A percentile compares a stretch with the other conserved stretches of the same genome.
Evolutionary conservation across 2,329 filamentous ascomycete species (phyloP).

Genomic region (Fusarium coicis): DNA sequence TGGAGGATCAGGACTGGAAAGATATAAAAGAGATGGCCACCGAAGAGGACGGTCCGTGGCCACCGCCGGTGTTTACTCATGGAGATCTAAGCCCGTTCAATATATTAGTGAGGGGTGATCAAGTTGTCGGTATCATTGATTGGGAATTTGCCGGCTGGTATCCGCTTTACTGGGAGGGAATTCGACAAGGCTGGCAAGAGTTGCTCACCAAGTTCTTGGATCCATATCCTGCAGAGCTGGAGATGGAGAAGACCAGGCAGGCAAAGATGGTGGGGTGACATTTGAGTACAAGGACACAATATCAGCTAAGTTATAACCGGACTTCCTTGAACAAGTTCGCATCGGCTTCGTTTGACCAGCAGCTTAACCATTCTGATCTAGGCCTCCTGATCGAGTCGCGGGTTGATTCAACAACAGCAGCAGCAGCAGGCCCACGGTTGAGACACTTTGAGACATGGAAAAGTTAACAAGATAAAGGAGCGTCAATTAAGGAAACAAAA

Average conservation of each 20-base stretch:
- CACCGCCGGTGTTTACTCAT: not conserved
- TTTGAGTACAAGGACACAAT: too few species aligned
- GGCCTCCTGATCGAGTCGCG: too few species aligned
- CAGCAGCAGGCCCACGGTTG: too few species aligned
- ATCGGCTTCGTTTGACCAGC: too few species aligned
- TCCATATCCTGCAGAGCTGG: not conserved
- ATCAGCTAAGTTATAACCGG: too few species aligned
- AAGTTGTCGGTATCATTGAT: not conserved
- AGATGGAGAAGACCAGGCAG: slow-evolving; percentile 39
- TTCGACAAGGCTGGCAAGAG: not conserved
- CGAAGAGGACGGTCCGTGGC: not conserved
- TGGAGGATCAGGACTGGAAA: slow-evolving; percentile 39
- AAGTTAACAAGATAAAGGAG: too few species aligned
- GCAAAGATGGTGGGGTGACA: slow-evolving; percentile 67
- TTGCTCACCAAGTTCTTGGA: not conserved
- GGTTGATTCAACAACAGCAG: too few species aligned
- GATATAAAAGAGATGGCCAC: slow-evolving; percentile 47
- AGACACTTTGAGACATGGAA: too few species aligned
- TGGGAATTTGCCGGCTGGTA: not conserved
- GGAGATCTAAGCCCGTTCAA: not conserved
- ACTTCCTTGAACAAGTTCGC: too few species aligned
- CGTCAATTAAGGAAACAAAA: too few species aligned
- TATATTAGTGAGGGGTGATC: not conserved
- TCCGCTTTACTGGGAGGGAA: not conserved
- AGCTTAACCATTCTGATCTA: too few species aligned